Percentiles rank a stretch among this genome's conserved stretches.
These are phyloP conservation scores for Astragalus glycyphyllos DNA, from an alignment of 306 rosid species.

Conservation along the genomic window DNA sequence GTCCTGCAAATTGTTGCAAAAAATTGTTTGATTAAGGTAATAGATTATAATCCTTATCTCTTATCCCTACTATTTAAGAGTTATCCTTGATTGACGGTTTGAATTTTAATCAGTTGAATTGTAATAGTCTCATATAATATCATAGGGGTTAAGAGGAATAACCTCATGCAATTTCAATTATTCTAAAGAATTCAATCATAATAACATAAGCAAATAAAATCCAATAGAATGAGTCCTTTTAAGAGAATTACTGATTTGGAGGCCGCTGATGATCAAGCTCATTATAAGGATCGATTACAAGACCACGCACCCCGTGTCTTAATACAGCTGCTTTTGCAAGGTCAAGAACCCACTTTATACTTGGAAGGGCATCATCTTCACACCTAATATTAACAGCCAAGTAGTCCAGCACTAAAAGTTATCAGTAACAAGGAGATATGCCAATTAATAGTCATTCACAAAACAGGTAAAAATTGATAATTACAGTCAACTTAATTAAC, in stretches of 20 bases:
- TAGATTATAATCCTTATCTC: background rate
- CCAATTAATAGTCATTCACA: no score
- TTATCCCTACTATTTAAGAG: conserved; percentile 1
- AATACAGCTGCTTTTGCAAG: conserved; percentile 86
- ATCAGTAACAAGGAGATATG: background rate
- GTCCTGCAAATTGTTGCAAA: conserved; percentile 57
- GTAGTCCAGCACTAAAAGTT: conserved; percentile 34
- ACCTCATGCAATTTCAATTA: conserved; percentile 2
- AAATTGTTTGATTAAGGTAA: conserved; percentile 1
- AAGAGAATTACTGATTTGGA: conserved; percentile 73
- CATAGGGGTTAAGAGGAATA: conserved; percentile 14
- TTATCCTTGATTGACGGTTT: background rate
- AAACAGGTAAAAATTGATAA: conserved; percentile 5
- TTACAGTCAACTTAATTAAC: conserved; percentile 9
- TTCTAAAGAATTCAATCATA: conserved; percentile 5
- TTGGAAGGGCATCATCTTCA: conserved; percentile 91
- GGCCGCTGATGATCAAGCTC: conserved; percentile 98
- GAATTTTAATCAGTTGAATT: conserved; percentile 11
- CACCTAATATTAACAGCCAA: conserved; percentile 60
- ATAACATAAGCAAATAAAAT: conserved; percentile 10
- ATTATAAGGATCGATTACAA: conserved; percentile 97
- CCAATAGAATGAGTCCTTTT: conserved; percentile 24
- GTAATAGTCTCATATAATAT: background rate
- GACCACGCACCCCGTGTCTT: conserved; percentile 95
- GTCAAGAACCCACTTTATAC: conserved; percentile 84